These are phyloP conservation scores for Daldinia decipiens DNA, from an alignment of 495 filamentous ascomycete species.

Conservation along the genomic window DNA sequence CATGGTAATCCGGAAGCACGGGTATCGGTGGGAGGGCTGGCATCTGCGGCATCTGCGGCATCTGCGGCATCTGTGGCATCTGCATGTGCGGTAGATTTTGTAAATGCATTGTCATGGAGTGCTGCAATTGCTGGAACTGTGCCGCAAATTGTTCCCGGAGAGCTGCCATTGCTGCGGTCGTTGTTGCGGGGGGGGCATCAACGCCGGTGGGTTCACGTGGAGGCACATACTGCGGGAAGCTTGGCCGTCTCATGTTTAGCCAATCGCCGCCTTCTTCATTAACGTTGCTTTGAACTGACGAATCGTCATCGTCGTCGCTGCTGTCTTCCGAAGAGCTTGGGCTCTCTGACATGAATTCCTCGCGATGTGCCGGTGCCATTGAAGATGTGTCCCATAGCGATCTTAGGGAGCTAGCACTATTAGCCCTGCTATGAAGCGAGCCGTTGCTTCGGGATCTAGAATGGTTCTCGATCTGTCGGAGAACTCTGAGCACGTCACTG, in stretches of 20 bases:
- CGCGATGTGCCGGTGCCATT: slow-evolving; percentile 50
- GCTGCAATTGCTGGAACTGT: slow-evolving; percentile 84
- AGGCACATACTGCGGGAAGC: slow-evolving; percentile 36
- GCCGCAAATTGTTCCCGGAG: slow-evolving; percentile 79
- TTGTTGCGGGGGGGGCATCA: slow-evolving; percentile 57
- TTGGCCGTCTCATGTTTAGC: slow-evolving; percentile 53
- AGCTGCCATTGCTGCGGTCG: slow-evolving; percentile 72
- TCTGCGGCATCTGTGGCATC: slow-evolving; percentile 71
- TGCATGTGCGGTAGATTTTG: slow-evolving; percentile 62
- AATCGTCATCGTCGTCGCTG: slow-evolving; percentile 53
- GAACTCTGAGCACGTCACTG: slow-evolving; percentile 63
- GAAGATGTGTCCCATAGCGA: slow-evolving; percentile 69
- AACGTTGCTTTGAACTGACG: slow-evolving; percentile 44
- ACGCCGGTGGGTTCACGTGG: slow-evolving; percentile 43
- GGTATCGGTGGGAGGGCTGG: slow-evolving; percentile 66
- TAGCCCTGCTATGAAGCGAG: slow-evolving; percentile 66
- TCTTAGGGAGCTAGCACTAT: slow-evolving; percentile 71
- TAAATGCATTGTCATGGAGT: slow-evolving; percentile 63
- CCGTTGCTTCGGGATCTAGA: slow-evolving; percentile 64
- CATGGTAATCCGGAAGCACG: slow-evolving; percentile 76
- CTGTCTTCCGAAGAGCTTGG: slow-evolving; percentile 53
- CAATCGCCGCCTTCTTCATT: slow-evolving; percentile 52
- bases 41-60: slow-evolving; percentile 73
- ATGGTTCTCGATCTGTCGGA: slow-evolving; percentile 65
- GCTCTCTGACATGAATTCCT: slow-evolving; percentile 49